phyloP scores from a whole-genome alignment of 2,329 filamentous ascomycete genomes.

The Penicillium sp. region DNA sequence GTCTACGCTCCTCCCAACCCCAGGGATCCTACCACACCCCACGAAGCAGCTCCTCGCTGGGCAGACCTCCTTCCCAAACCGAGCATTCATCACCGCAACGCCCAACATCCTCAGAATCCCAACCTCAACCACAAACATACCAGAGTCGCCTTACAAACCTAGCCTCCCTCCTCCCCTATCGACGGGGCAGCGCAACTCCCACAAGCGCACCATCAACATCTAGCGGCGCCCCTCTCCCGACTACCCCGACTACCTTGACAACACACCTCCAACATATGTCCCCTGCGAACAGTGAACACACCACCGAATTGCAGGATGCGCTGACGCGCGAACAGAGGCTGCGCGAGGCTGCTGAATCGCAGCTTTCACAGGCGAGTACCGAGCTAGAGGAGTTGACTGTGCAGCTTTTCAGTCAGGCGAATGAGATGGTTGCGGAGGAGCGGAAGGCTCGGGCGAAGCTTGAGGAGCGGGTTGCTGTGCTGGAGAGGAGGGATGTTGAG shows the following conservation, averaged over 20 bases:
- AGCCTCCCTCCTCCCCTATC: slow-evolving; percentile 40
- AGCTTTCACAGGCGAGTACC: slow-evolving; percentile 52
- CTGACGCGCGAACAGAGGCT: slow-evolving; percentile 55
- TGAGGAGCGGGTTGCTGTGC: slow-evolving; percentile 47
- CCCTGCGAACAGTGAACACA: slow-evolving; percentile 24
- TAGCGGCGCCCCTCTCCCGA: slow-evolving; percentile 22
- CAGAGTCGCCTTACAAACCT: slow-evolving; percentile 40
- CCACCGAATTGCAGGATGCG: slow-evolving; percentile 50
- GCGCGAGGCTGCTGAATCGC: slow-evolving; percentile 57
- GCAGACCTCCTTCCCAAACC: slow-evolving; percentile 23
- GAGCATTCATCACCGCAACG: slow-evolving; percentile 40
- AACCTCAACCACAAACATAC: slow-evolving; percentile 24
- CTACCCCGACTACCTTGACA: slow-evolving; percentile 10
- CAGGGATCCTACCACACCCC: slow-evolving; percentile 19
- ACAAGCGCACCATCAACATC: slow-evolving; percentile 23
- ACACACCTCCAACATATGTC: slow-evolving; percentile 16
- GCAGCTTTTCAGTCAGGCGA: slow-evolving; percentile 61
- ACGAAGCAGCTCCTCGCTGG: slow-evolving; percentile 25
- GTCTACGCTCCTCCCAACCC: slow-evolving; percentile 40
- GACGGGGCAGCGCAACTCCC: slow-evolving; percentile 35
- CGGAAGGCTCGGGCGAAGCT: slow-evolving; percentile 55
- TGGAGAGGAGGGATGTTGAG: slow-evolving; percentile 48
- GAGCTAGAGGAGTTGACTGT: slow-evolving; percentile 63
- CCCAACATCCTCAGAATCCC: slow-evolving; percentile 24
- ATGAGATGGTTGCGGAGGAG: slow-evolving; percentile 65